These are phyloP conservation scores for Pseudogymnoascus sp. DNA, from an alignment of 2,329 filamentous ascomycete genomes.

Conservation along the genomic window DNA sequence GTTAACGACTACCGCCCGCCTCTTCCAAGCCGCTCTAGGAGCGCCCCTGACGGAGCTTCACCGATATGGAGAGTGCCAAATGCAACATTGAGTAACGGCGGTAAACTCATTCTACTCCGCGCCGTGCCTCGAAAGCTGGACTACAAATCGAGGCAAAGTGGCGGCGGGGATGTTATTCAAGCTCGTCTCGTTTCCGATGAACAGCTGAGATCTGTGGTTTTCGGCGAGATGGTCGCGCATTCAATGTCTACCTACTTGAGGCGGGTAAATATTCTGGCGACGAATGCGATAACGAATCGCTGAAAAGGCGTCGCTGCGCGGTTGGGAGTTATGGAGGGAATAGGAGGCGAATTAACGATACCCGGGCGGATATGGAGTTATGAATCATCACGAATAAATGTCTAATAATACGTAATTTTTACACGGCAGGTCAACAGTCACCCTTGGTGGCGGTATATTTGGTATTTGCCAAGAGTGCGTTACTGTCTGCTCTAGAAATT, in stretches of 20 bases:
- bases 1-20: constrained; percentile 21
- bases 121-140: constrained; percentile 40
- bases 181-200: constrained; percentile 64
- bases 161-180: constrained; percentile 55
- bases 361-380: constrained; percentile 8
- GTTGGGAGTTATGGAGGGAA: not conserved
- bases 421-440: not conserved
- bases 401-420: constrained; percentile 4
- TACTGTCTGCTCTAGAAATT: not conserved
- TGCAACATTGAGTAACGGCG: constrained; percentile 63
- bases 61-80: constrained; percentile 61
- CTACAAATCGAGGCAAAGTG: constrained; percentile 42
- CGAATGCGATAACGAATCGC: constrained; percentile 42
- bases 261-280: constrained; percentile 65
- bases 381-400: not conserved
- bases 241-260: constrained; percentile 71
- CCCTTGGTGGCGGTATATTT: not conserved
- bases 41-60: constrained; percentile 24
- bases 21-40: constrained; percentile 19
- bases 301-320: not conserved
- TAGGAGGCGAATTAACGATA: not conserved
- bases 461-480: not conserved
- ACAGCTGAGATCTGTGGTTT: constrained; percentile 63
- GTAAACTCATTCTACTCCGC: constrained; percentile 61
- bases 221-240: constrained; percentile 77